These are phyloP conservation scores for Didymella pomorum DNA, from an alignment of 2,329 filamentous ascomycete genomes.

Conservation along the genomic window DNA sequence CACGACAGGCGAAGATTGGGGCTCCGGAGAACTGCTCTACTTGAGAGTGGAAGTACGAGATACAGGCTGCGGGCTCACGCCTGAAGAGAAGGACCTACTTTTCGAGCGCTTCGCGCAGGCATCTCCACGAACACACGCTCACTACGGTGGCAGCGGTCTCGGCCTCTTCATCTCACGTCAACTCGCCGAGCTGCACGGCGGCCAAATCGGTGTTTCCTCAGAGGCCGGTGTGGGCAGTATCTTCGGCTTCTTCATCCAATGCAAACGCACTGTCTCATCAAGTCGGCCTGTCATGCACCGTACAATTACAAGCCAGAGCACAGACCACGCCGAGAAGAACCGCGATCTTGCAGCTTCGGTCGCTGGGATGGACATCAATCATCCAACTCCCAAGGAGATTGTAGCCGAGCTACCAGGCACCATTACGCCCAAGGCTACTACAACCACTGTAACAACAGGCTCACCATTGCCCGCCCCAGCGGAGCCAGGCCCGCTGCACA, in stretches of 20 bases:
- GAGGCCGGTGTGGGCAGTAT: constrained; percentile 42
- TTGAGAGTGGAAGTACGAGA: constrained; percentile 44
- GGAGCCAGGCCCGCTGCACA: constrained; percentile 26
- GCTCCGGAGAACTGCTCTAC: constrained; percentile 37
- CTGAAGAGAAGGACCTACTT: constrained; percentile 41
- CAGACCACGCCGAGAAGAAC: constrained; percentile 19
- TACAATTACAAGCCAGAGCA: constrained; percentile 9
- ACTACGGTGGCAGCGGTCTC: constrained; percentile 48
- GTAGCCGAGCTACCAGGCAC: constrained; percentile 1
- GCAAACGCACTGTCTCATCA: constrained; percentile 26
- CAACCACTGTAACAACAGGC: neutral
- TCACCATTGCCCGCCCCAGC: neutral
- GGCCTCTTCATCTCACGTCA: constrained; percentile 49
- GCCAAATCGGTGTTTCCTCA: constrained; percentile 46
- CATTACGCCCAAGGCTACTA: neutral
- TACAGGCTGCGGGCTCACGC: constrained; percentile 44
- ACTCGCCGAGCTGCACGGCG: constrained; percentile 48
- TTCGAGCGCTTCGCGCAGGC: constrained; percentile 47
- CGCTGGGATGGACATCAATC: constrained; percentile 7
- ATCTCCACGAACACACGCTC: constrained; percentile 46
- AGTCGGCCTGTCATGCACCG: constrained; percentile 12
- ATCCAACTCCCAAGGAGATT: constrained; percentile 6
- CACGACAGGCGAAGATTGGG: constrained; percentile 40
- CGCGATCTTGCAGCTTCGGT: constrained; percentile 20
- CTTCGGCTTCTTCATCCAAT: constrained; percentile 47